Evolutionary conservation across 2,329 filamentous ascomycete species (phyloP).

Genomic region (Xylariomycetidae sp.): DNA sequence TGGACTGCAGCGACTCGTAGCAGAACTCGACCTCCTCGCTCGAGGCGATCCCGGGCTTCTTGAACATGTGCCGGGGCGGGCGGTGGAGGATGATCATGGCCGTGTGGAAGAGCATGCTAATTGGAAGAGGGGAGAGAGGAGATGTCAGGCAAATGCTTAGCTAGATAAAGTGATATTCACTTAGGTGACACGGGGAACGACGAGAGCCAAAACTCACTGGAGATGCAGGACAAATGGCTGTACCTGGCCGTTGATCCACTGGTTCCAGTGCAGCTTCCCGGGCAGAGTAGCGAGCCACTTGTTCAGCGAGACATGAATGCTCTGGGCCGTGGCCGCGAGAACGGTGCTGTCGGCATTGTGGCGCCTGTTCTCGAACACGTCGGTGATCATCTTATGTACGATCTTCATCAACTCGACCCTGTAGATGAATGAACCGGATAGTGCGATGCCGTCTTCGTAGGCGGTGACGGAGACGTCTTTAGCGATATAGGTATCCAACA

Average conservation of each 20-base stretch:
- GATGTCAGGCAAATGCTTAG: too few relatives aligned
- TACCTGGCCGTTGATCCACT: constrained; percentile 44
- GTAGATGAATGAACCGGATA: constrained; percentile 42
- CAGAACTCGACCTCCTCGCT: constrained; percentile 45
- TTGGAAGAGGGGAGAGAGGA: too few relatives aligned
- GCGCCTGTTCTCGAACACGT: constrained; percentile 44
- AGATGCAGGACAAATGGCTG: constrained; percentile 42
- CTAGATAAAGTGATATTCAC: too few relatives aligned
- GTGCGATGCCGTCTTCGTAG: constrained; percentile 40
- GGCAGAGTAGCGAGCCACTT: constrained; percentile 43
- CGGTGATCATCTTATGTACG: constrained; percentile 44
- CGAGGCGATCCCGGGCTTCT: constrained; percentile 32
- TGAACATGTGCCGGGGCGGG: constrained; percentile 39
- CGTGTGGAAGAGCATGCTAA: constrained; percentile 43
- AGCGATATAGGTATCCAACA: constrained; percentile 44
- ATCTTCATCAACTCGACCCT: constrained; percentile 45
- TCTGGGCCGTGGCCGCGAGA: constrained; percentile 36
- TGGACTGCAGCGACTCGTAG: constrained; percentile 42
- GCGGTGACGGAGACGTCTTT: constrained; percentile 38
- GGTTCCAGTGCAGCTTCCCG: constrained; percentile 44
- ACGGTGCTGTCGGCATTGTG: constrained; percentile 35
- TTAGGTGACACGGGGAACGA: too few relatives aligned
- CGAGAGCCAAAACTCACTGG: constrained; percentile 26
- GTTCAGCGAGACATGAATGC: constrained; percentile 41
- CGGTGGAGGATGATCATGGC: constrained; percentile 48